Conservation (phyloP, 805 yeast species). For the Dipodascus geniculatus region DNA sequence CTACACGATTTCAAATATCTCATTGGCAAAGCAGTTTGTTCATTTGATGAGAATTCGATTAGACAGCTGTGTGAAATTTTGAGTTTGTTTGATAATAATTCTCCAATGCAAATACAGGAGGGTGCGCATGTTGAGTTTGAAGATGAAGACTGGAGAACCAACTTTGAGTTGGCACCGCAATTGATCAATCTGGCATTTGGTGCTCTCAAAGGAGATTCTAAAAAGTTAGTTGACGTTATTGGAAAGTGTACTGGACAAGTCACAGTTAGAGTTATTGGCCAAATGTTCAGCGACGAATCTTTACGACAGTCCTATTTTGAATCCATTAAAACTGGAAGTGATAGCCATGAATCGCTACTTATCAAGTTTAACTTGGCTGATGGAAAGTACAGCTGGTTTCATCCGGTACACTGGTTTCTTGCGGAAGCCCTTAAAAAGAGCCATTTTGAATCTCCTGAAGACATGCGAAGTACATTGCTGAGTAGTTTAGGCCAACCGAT, state of each 20-base stretch:
- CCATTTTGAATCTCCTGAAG: not conserved
- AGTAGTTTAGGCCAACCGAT: not conserved
- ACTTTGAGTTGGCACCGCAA: slow-evolving; percentile 56
- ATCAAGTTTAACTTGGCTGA: not conserved
- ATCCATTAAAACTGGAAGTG: not conserved
- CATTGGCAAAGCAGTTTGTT: slow-evolving; percentile 41
- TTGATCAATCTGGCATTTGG: slow-evolving; percentile 38
- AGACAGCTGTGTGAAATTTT: slow-evolving; percentile 54
- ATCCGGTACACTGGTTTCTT: not conserved
- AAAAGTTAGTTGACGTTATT: not conserved
- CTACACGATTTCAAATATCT: slow-evolving; percentile 72
- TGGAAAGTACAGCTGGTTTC: not conserved
- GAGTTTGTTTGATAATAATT: slow-evolving; percentile 63
- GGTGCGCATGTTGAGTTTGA: slow-evolving; percentile 85
- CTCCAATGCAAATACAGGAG: slow-evolving; percentile 63
- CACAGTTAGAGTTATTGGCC: not conserved
- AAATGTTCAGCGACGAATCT: not conserved
- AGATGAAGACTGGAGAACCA: slow-evolving; percentile 65
- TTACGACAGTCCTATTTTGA: not conserved
- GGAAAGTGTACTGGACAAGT: not conserved
- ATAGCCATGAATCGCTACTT: not conserved
- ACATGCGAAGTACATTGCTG: not conserved
- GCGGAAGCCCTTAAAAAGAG: not conserved
- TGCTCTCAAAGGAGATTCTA: slow-evolving; percentile 23
- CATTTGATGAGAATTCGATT: not conserved